phyloP scores from a whole-genome alignment of 208 protist genomes.

The Tritrichomonas musculus region DNA sequence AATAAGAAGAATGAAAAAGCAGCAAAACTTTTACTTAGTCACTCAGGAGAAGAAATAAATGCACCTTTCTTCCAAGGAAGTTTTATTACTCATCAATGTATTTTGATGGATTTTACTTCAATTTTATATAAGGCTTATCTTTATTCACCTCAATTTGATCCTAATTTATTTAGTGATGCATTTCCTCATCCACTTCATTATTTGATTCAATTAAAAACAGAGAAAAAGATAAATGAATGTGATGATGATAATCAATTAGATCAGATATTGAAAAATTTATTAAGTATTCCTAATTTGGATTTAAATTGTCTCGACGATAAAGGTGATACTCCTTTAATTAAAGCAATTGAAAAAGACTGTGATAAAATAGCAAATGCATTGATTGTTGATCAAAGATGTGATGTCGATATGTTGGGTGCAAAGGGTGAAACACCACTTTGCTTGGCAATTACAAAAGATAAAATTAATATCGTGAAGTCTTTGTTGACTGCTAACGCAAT shows the following conservation, averaged over 20 bases:
- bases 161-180: neutral
- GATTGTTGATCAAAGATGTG: neutral
- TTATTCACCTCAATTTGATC: neutral
- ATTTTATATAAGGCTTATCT: neutral
- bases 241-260: too few species aligned
- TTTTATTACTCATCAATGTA: neutral
- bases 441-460: too few species aligned
- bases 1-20: neutral
- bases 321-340: neutral
- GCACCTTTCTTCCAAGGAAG: neutral
- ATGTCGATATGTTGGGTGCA: neutral
- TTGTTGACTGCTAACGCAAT: too few species aligned
- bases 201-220: neutral
- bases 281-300: neutral
- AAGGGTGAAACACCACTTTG: too few species aligned
- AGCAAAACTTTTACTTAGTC: neutral
- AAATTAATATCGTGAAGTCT: too few species aligned
- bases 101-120: neutral
- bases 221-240: too few species aligned
- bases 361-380: neutral
- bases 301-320: neutral
- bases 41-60: neutral
- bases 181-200: neutral
- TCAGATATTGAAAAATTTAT: too few species aligned
- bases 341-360: neutral